Percentiles rank a stretch among this genome's conserved stretches.
These are phyloP conservation scores for Penicillium parvum DNA, from an alignment of 495 filamentous ascomycete genomes.

Conservation along the genomic window DNA sequence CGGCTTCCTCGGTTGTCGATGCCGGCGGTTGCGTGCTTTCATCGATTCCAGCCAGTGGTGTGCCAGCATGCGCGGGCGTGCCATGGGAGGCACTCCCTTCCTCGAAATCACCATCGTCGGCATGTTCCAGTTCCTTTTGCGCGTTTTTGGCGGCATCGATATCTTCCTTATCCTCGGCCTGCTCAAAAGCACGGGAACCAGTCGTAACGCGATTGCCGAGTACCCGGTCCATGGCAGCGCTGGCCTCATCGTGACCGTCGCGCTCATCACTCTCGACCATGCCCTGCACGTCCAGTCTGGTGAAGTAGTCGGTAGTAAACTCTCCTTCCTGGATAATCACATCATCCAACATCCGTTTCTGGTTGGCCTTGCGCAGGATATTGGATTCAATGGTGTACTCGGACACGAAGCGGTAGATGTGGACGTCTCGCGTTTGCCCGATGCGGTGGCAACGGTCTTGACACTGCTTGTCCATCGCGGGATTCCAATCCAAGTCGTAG, in stretches of 20 bases:
- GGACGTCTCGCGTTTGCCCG: slow-evolving; percentile 95
- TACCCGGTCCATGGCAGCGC: slow-evolving; percentile 81
- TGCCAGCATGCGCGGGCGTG: slow-evolving; percentile 31
- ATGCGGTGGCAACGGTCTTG: slow-evolving; percentile 98
- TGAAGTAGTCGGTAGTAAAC: slow-evolving; percentile 97
- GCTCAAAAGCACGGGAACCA: slow-evolving; percentile 65
- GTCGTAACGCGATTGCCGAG: slow-evolving; percentile 56
- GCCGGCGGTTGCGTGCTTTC: slow-evolving; percentile 10
- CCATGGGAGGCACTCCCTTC: slow-evolving; percentile 56
- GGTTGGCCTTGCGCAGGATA: slow-evolving; percentile 91
- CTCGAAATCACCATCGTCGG: slow-evolving; percentile 88
- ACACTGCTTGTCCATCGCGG: slow-evolving; percentile 99
- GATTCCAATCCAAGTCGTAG: slow-evolving; percentile 99
- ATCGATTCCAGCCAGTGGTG: slow-evolving; percentile 21
- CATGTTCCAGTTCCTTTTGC: slow-evolving; percentile 79
- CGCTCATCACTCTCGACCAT: slow-evolving; percentile 61
- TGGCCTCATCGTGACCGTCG: slow-evolving; percentile 58
- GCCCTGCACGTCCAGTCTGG: slow-evolving; percentile 66
- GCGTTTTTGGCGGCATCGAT: slow-evolving; percentile 80
- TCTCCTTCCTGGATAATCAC: slow-evolving; percentile 98
- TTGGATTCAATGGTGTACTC: slow-evolving; percentile 99
- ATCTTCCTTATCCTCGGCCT: slow-evolving; percentile 91
- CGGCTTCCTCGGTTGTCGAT: slow-evolving; percentile 27
- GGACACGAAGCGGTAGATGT: slow-evolving; percentile 95
- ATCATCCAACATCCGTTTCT: slow-evolving; percentile 97